Base-by-base conservation (phyloP, 2,329 filamentous ascomycete species). In the Verticillium longisporum region DNA sequence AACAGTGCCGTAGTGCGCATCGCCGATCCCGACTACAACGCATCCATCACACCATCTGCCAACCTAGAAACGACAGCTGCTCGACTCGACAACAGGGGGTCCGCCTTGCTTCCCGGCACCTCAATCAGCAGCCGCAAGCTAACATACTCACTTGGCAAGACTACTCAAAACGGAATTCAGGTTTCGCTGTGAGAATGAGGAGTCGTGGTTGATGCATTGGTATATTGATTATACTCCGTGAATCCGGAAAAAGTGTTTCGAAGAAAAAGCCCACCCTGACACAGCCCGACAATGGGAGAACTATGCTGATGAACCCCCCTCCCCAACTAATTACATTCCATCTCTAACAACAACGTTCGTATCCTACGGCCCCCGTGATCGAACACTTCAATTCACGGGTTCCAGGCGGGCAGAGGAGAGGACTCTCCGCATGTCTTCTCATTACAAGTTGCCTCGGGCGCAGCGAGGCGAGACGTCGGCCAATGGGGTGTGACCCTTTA, bases 401-500 rank as follows among this genome's bases (percentile, higher is more conserved):
- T 18, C 45, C 18, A 14, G 26, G 26, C 26, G 26, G 26, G 26
- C 18, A 31, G 26, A 31, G 26, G 5, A 31, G 26, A 31, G 26
- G 4, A 31, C 26, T 31, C 26, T 31, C 26, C 26, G 5, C 26
- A 5, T 31, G 26, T 31, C 26, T 31, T 31, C 26, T 31, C 26
- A 31, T 31, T 31, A 31, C 26, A 31, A 5, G 18, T 21, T 31
- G 26, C 26, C 26, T 31, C 26, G 26, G 26, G 26, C 26, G 26
- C 18, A 31, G 26, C 26, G 26, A 31, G 26, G 26, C 26, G 26
- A 31, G 26, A 31, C 26, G 26, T 31, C 26, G 26, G 3, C 5
- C 26, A 5, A 31, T 31, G 1, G 26, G 26, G 26, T 5, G 4
- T 14, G 55, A 10, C 45, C 31, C 3, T 66, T 74, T 78, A 81